Evolutionary conservation across 768 basidiomycete genomes (phyloP).

Genomic region (Lentinula sp.): DNA sequence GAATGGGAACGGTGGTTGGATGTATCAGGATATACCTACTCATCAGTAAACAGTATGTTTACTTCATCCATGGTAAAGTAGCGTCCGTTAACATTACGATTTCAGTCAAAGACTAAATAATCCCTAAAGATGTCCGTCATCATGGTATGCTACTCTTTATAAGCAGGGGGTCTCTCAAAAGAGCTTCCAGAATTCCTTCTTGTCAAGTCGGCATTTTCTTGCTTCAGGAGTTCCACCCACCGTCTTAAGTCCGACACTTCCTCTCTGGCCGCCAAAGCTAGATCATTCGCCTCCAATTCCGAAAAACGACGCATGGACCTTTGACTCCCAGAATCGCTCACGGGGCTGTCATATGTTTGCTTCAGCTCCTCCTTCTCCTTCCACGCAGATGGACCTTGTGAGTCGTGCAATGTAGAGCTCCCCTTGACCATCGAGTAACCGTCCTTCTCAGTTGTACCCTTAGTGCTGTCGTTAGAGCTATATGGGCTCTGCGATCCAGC

Average conservation of each 20-base stretch:
- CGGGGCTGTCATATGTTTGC: background rate
- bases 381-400: background rate
- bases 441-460: background rate
- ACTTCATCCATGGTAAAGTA: background rate
- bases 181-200: background rate
- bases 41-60: no score
- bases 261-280: background rate
- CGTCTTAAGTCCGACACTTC: conserved; percentile 1
- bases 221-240: background rate
- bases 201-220: conserved; percentile 2
- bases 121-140: background rate
- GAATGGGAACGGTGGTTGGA: no score
- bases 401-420: background rate
- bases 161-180: conserved; percentile 1
- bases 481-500: background rate
- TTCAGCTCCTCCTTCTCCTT: background rate
- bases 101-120: background rate
- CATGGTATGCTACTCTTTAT: background rate
- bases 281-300: background rate
- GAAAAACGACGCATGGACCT: background rate
- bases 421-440: background rate
- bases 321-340: background rate
- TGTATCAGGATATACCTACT: no score
- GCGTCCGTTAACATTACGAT: background rate
- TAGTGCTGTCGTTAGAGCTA: background rate